Evolutionary conservation across 1,284 basidiomycete species (phyloP).

Genomic region (Termitomyces sp.): DNA sequence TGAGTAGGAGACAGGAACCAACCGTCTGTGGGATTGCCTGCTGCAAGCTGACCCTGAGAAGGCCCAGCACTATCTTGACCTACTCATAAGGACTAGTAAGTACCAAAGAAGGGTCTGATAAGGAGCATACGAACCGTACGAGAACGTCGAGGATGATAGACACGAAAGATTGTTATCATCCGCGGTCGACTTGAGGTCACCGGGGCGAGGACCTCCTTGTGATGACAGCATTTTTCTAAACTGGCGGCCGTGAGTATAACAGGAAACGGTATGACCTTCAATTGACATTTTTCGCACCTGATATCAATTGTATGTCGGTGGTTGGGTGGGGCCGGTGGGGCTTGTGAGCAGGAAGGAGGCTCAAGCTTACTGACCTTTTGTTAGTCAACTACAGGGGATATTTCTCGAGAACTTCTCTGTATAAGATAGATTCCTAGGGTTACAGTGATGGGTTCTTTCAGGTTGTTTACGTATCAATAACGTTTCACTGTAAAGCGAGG

Average conservation of each 20-base stretch:
- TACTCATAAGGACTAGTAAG: constrained; percentile 9
- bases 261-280: constrained; percentile 19
- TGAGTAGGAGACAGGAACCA: constrained; percentile 15
- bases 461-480: not conserved
- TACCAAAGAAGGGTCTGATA: constrained; percentile 2
- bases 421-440: not conserved
- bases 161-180: constrained; percentile 21
- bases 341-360: constrained; percentile 19
- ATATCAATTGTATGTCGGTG: constrained; percentile 18
- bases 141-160: constrained; percentile 21
- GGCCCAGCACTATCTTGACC: constrained; percentile 10
- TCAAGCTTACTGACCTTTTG: not conserved
- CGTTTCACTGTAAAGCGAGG: not conserved
- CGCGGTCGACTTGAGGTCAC: constrained; percentile 16
- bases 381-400: not conserved
- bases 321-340: constrained; percentile 23
- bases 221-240: constrained; percentile 25
- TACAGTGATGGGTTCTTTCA: not conserved
- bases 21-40: constrained; percentile 9
- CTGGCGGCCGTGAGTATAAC: constrained; percentile 22
- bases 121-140: constrained; percentile 14
- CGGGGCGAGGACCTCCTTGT: constrained; percentile 27
- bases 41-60: constrained; percentile 8
- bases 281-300: constrained; percentile 19
- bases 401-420: not conserved